phyloP scores from a whole-genome alignment of 139 green algal species.

The Nannochloris sp. region DNA sequence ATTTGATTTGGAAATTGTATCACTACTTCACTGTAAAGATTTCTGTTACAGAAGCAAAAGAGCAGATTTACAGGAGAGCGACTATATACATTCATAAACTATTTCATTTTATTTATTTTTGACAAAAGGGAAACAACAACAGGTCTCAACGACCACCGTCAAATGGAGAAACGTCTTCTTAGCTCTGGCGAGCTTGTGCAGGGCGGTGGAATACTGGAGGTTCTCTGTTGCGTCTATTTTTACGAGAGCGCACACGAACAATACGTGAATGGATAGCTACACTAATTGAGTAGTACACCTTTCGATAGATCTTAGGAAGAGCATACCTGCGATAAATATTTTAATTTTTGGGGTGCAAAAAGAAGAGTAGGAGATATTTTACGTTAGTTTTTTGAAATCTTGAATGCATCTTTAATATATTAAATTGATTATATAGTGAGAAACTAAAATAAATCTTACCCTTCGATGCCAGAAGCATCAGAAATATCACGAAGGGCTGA shows the following conservation, averaged over 20 bases:
- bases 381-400: too few species aligned
- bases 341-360: neutral
- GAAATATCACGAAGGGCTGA: conserved; percentile 96
- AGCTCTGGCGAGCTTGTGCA: neutral
- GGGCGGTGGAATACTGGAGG: conserved; percentile 44
- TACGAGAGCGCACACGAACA: conserved; percentile 85
- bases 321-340: conserved; percentile 75
- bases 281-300: conserved; percentile 96
- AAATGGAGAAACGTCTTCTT: too few species aligned
- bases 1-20: neutral
- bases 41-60: too few species aligned
- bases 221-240: conserved; percentile 85
- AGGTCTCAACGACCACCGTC: too few species aligned
- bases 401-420: too few species aligned
- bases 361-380: too few species aligned
- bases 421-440: too few species aligned
- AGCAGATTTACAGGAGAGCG: too few species aligned
- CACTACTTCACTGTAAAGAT: neutral
- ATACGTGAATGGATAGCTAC: conserved; percentile 98
- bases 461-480: conserved; percentile 83
- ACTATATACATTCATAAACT: neutral
- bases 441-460: conserved; percentile 47
- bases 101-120: neutral
- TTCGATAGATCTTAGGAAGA: conserved; percentile 97
- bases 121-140: neutral